Base-by-base conservation (phyloP, 139 green algal species). In the Pleodorina starrii region DNA sequence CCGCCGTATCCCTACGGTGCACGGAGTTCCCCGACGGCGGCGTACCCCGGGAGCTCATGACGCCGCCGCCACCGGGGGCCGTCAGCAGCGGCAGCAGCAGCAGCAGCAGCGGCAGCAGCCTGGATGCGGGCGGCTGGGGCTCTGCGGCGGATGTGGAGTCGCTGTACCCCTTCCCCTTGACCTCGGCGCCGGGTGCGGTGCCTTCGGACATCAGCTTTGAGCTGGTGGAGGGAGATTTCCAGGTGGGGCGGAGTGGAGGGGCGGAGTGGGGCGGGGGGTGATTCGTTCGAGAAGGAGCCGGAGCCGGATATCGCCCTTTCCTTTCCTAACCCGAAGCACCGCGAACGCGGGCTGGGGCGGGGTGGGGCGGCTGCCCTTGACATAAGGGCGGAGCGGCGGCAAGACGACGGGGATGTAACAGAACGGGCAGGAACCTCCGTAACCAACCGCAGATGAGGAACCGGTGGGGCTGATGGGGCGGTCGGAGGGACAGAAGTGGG, bases 141-240 rank as follows among this genome's bases (percentile, higher is more conserved):
- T 25, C n/a, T 25, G 51, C 43, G 38, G 42, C 10, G 46, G 40
- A 77, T 86, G 44, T 63, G 27, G 51, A 85, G 51, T 5, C 57
- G 90, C 38, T 91, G 44, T 87, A 60, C 23, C n/a, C 91, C 72
- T 36, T n/a, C 71, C 48, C 35, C n/a, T 43, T 40, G 40, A 81
- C 44, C 6, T 69, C 32, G 17, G 66, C 32, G 25, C 36, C 48
- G 11, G 48, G 12, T 11, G 68, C 69, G 3, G 46, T n/a, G 16
- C 23, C 79, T 14, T 85, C 77, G 2, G 96, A 98, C 84, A 97
- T 98, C 74, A 91, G 84, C 32, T 98, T 98, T 71, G 72, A 86
- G 42, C 73, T 96, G 46, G 54, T 97, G 11, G 93, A 98, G 42
- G 96, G 96, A 0, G 96, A 98, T 75, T 98, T 98, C 86, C 80